These are phyloP conservation scores for Alnus rubra DNA, from an alignment of 306 rosid genomes.

Conservation along the genomic window DNA sequence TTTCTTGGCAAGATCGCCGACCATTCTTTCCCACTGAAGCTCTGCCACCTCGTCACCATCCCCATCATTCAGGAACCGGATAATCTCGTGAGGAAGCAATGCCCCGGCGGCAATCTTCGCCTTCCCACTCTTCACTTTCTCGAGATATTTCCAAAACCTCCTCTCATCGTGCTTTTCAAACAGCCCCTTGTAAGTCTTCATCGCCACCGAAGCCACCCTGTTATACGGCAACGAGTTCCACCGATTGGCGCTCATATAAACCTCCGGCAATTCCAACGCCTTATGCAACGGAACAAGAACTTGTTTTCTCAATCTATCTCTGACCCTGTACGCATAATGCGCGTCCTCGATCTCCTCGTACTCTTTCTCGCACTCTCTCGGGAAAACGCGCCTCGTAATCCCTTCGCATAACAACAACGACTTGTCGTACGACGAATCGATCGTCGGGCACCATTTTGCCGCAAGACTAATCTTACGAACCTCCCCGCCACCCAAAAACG, in stretches of 20 bases:
- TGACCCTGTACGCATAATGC: constrained; percentile 2
- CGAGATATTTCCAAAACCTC: constrained; percentile 30
- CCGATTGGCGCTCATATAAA: constrained; percentile 12
- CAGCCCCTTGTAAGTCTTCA: constrained; percentile 29
- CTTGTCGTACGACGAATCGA: constrained; percentile 16
- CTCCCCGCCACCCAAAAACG: background rate
- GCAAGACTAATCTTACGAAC: constrained; percentile 4
- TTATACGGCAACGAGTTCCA: constrained; percentile 24
- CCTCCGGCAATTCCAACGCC: constrained; percentile 14
- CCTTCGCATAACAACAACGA: constrained; percentile 12
- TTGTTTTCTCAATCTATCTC: constrained; percentile 16
- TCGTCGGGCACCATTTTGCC: constrained; percentile 16
- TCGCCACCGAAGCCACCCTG: constrained; percentile 41
- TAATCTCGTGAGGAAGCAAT: constrained; percentile 45
- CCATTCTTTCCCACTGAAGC: constrained; percentile 44
- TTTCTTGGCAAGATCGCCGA: constrained; percentile 30
- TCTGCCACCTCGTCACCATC: constrained; percentile 29
- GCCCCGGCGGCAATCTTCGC: constrained; percentile 44
- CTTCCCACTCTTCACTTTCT: constrained; percentile 32
- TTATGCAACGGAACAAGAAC: constrained; percentile 16
- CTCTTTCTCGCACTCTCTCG: background rate
- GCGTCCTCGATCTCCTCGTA: constrained; percentile 5
- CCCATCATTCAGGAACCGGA: constrained; percentile 8
- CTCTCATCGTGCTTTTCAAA: constrained; percentile 32
- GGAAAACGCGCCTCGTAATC: constrained; percentile 20